A percentile compares a stretch with the other conserved stretches of the same genome.
These are phyloP conservation scores for Paramarasmius palmivorus DNA, from an alignment of 1,284 basidiomycete genomes.

Conservation along the genomic window DNA sequence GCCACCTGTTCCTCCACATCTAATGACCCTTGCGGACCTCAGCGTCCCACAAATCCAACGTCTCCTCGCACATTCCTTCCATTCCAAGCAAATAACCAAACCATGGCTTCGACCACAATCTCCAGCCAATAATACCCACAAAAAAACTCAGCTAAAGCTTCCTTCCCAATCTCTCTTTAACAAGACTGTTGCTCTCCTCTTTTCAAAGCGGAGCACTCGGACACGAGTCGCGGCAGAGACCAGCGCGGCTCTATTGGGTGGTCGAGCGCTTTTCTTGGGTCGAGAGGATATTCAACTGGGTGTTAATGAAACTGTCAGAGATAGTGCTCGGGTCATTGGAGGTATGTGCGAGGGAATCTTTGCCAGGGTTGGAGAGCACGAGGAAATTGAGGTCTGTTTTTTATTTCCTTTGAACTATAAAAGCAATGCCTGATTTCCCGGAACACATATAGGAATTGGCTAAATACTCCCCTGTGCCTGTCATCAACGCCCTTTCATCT, in stretches of 20 bases:
- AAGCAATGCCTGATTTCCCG: constrained; percentile 4
- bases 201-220: constrained; percentile 91
- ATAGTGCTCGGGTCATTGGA: constrained; percentile 86
- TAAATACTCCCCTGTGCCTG: constrained; percentile 86
- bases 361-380: constrained; percentile 91
- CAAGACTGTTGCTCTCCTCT: constrained; percentile 88
- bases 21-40: constrained; percentile 87
- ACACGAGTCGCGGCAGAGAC: constrained; percentile 92
- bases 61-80: constrained; percentile 60
- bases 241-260: constrained; percentile 74
- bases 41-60: constrained; percentile 68
- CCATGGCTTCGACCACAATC: constrained; percentile 60
- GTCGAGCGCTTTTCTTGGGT: constrained; percentile 92
- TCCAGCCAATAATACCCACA: constrained; percentile 29
- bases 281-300: constrained; percentile 93
- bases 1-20: constrained; percentile 48
- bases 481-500: constrained; percentile 93
- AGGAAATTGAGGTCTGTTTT: constrained; percentile 82
- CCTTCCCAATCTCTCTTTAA: constrained; percentile 73
- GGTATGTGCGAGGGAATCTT: constrained; percentile 98
- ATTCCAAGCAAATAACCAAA: constrained; percentile 59
- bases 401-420: not conserved
- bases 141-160: constrained; percentile 44
- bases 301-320: constrained; percentile 88
- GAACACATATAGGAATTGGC: constrained; percentile 82